phyloP scores from a whole-genome alignment of 2,329 filamentous ascomycete species.

The Alternaria sp. region DNA sequence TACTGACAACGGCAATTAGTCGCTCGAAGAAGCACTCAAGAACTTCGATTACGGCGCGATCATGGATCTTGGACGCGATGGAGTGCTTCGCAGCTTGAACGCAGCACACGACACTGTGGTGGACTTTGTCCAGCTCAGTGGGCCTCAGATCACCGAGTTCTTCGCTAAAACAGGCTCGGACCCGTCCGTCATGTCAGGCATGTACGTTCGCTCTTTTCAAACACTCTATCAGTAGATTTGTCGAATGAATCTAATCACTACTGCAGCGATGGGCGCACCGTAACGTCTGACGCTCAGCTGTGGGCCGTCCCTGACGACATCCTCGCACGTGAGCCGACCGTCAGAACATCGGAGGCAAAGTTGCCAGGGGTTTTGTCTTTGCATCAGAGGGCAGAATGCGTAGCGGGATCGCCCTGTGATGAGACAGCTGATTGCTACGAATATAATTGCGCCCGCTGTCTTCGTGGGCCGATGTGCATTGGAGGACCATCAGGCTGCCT shows the following conservation, averaged over 20 bases:
- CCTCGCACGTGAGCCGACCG: accelerated
- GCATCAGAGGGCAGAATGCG: background rate
- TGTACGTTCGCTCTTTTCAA: too few relatives aligned
- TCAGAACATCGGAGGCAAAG: background rate
- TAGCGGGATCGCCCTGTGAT: too few relatives aligned
- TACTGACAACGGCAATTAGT: background rate
- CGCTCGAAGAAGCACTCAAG: background rate
- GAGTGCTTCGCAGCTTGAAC: background rate
- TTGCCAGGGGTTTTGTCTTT: background rate
- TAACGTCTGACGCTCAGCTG: background rate
- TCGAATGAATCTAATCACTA: too few relatives aligned
- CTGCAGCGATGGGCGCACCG: background rate
- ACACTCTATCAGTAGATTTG: too few relatives aligned
- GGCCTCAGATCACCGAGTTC: background rate
- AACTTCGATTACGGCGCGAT: background rate
- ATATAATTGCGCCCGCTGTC: background rate
- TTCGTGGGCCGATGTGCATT: too few relatives aligned
- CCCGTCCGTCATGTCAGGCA: too few relatives aligned
- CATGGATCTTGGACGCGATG: background rate
- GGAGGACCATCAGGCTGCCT: too few relatives aligned
- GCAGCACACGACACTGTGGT: background rate
- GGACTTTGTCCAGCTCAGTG: background rate
- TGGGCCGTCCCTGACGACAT: background rate
- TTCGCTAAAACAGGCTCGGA: accelerated
- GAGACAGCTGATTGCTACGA: too few relatives aligned